These are phyloP conservation scores for Xylariaceae sp. DNA, from an alignment of 2,329 filamentous ascomycete species.

Conservation along the genomic window DNA sequence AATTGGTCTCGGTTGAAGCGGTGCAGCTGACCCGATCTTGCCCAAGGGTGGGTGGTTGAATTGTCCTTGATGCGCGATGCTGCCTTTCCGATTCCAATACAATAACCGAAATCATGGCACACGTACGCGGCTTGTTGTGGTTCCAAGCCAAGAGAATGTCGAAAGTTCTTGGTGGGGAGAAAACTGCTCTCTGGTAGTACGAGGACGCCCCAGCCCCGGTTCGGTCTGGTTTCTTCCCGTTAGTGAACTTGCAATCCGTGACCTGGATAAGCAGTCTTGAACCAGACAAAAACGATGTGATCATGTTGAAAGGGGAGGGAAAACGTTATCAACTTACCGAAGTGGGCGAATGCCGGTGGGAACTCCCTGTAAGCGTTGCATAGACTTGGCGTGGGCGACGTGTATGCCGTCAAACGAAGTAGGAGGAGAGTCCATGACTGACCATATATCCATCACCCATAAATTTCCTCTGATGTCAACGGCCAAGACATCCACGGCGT, in stretches of 20 bases:
- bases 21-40: slow-evolving; percentile 15
- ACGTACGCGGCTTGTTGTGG: slow-evolving; percentile 22
- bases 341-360: too few species aligned
- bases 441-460: slow-evolving; percentile 52
- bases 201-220: slow-evolving; percentile 46
- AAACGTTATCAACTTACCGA: not conserved
- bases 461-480: slow-evolving; percentile 45
- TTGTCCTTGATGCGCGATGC: slow-evolving; percentile 25
- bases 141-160: slow-evolving; percentile 32
- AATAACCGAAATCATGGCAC: slow-evolving; percentile 19
- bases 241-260: slow-evolving; percentile 1
- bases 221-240: slow-evolving; percentile 9
- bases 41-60: slow-evolving; percentile 26
- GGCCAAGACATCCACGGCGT: slow-evolving; percentile 46
- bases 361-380: not conserved
- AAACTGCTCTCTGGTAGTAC: slow-evolving; percentile 43
- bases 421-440: slow-evolving; percentile 15
- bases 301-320: not conserved
- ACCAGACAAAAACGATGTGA: not conserved
- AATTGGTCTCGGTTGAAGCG: slow-evolving; percentile 8
- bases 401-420: slow-evolving; percentile 20
- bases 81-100: slow-evolving; percentile 26
- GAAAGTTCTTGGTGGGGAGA: slow-evolving; percentile 27
- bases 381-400: not conserved
- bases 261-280: slow-evolving; percentile 14